A percentile compares a stretch with the other conserved stretches of the same genome.
These are phyloP conservation scores for Clavispora santaluciae DNA, from an alignment of 805 yeast species.

Conservation along the genomic window DNA sequence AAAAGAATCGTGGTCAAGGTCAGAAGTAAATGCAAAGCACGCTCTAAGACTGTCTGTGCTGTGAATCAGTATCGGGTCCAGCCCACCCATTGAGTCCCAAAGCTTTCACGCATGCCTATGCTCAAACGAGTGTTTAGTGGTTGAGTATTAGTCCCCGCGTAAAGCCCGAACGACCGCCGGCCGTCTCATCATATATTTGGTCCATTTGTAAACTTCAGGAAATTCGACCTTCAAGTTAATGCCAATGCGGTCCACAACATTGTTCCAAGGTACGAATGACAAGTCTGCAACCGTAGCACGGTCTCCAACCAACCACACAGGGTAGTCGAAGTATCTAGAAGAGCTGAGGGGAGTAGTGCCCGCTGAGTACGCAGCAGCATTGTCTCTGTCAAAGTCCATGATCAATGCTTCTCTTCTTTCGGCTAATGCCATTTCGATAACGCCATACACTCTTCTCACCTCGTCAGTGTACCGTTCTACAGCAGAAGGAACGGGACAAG, in stretches of 20 bases:
- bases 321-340: slow-evolving; percentile 83
- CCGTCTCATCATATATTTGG: slow-evolving; percentile 90
- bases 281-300: slow-evolving; percentile 77
- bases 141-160: slow-evolving; percentile 49
- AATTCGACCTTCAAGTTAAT: slow-evolving; percentile 81
- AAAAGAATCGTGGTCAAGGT: background rate
- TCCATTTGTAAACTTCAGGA: slow-evolving; percentile 96
- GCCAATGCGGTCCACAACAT: slow-evolving; percentile 89
- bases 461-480: slow-evolving; percentile 89
- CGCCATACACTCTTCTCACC: slow-evolving; percentile 89
- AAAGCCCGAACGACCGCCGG: slow-evolving; percentile 87
- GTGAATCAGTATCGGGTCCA: slow-evolving; percentile 1
- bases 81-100: background rate
- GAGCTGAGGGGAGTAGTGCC: slow-evolving; percentile 86
- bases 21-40: background rate
- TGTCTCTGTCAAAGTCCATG: slow-evolving; percentile 83
- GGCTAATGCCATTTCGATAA: slow-evolving; percentile 90
- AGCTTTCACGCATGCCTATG: background rate
- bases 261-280: slow-evolving; percentile 95
- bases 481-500: slow-evolving; percentile 80
- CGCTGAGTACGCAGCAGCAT: slow-evolving; percentile 79
- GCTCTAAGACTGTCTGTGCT: background rate
- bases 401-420: slow-evolving; percentile 86
- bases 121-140: background rate
- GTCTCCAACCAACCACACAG: slow-evolving; percentile 94